Evolutionary conservation across 192 early-diverging fungal genomes (phyloP).

Genomic region (Coemansia sp.): DNA sequence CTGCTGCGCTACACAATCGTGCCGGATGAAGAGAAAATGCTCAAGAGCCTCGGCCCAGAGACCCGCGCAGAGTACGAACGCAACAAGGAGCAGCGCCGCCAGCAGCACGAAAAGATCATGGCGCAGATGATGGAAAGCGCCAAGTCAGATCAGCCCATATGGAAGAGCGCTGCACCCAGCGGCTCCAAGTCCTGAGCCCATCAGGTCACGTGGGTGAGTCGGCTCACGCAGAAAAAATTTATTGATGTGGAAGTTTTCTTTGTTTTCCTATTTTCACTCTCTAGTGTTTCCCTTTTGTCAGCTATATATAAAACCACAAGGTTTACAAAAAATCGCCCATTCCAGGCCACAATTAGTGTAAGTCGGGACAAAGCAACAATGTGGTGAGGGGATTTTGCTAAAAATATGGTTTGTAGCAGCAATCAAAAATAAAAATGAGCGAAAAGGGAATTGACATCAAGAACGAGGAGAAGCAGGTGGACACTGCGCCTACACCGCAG

Average conservation of each 20-base stretch:
- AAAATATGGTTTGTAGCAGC: no score
- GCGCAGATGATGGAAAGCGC: constrained; percentile 46
- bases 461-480: constrained; percentile 55
- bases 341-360: no score
- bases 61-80: constrained; percentile 44
- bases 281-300: no score
- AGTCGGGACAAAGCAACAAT: no score
- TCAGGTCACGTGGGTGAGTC: background rate
- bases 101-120: constrained; percentile 47
- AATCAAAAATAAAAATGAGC: constrained; percentile 1
- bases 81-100: constrained; percentile 39
- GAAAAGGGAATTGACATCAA: constrained; percentile 59
- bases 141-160: constrained; percentile 48
- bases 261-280: background rate
- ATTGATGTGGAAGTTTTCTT: constrained; percentile 4
- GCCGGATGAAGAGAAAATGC: constrained; percentile 40
- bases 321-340: no score
- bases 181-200: background rate
- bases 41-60: constrained; percentile 38
- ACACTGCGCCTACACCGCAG: constrained; percentile 59
- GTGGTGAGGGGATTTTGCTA: no score
- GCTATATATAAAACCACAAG: no score
- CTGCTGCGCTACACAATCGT: constrained; percentile 51
- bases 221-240: background rate
- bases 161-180: constrained; percentile 16